Percentiles rank a stretch among this genome's conserved stretches.
Conservation (phyloP, 257 asterid species). For the Nicotiana tomentosiformis region DNA sequence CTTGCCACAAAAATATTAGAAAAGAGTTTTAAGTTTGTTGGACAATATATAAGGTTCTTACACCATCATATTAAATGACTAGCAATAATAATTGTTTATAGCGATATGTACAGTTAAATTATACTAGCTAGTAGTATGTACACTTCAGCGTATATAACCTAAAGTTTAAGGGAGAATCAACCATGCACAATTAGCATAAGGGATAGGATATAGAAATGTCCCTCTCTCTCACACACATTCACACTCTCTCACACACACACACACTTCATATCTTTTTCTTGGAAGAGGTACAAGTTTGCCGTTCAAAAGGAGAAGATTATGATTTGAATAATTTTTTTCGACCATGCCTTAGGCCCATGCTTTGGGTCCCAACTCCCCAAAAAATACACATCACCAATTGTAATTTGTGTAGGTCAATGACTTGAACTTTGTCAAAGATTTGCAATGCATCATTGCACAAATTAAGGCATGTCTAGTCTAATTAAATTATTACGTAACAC, state of each 20-base stretch:
- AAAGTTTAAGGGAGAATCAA: too few relatives aligned
- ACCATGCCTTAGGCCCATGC: conserved; percentile 8
- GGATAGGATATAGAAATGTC: background rate
- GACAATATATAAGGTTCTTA: too few relatives aligned
- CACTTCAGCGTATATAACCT: too few relatives aligned
- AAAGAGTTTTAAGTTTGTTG: background rate
- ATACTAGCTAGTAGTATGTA: too few relatives aligned
- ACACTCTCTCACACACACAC: too few relatives aligned
- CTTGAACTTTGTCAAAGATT: background rate
- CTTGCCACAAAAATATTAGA: background rate
- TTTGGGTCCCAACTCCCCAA: conserved; percentile 10
- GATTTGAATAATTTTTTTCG: conserved; percentile 1
- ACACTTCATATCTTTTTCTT: background rate
- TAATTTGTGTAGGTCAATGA: background rate
- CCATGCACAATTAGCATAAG: background rate
- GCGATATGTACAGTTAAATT: too few relatives aligned
- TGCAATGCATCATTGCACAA: conserved; percentile 8
- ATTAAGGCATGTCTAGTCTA: conserved; percentile 4
- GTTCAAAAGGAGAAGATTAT: background rate
- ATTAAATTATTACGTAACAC: background rate
- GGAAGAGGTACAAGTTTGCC: conserved; percentile 1
- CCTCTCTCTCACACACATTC: background rate
- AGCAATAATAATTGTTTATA: too few relatives aligned
- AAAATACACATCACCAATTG: background rate
- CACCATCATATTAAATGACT: too few relatives aligned